Evolutionary conservation across 23 red algal genomes (phyloP), one percentile per base, ranked within the genome.

Genomic region (Gracilaria gracilis): DNA sequence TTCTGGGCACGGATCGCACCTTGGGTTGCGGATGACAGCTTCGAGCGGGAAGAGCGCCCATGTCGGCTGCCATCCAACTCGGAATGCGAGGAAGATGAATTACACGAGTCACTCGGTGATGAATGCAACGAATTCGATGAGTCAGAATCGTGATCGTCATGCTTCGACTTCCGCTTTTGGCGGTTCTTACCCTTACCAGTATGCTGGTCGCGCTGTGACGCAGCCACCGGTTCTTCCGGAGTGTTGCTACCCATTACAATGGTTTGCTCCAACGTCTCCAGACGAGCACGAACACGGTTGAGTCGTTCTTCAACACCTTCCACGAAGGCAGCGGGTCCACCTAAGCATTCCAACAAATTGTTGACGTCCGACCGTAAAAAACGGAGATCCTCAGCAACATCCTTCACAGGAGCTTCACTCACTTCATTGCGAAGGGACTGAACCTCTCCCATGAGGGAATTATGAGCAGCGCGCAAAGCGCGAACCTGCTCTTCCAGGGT

Each of bases 1-100:
- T 2, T 7, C 4, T 20, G 39, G 2, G 39, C 20, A 23, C n/a
- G 16, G 2, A 79, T 24, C 0, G 19, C 19, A 79, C 42, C 11
- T 2, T 79, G 71, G 5, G 71, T 76, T 33, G 75, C 75, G 0
- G 49, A 51, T 17, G 1, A 54, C 75, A 0, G 75, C 75, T 79
- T 79, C 2, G 40, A 54, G 27, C 75, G 75, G 16, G 40, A 79
- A 53, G 25, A 16, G 24, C 34, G 6, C 53, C 75, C 9, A 19
- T 2, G 7, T 3, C 29, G 71, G 2, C 20, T 34, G 15, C 46
- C 47, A 6, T 53, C 13, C 4, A 13, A 37, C 12, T 4, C 0
- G 8, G 9, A 36, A 9, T 50, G 0, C 16, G 6, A 77, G n/a
- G 21, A 49, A 50, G 29, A 4, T 1, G 1, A 49, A 50, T 15